phyloP scores from a whole-genome alignment of 257 asterid species.

The Primulina tabacum region DNA sequence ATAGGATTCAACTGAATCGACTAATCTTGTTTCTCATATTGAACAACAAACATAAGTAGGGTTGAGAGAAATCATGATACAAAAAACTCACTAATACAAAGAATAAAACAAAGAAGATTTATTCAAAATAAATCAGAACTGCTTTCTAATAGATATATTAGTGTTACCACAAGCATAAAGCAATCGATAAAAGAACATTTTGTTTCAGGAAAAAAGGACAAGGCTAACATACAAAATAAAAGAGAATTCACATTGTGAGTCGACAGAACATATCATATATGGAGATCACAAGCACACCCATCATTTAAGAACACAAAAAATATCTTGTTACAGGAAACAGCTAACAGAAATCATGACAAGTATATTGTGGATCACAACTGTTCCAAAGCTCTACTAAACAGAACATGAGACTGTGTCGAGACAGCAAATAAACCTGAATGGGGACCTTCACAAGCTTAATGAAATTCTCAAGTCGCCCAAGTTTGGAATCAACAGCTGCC shows the following conservation, averaged over 20 bases:
- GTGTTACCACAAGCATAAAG: not conserved
- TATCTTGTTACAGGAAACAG: not conserved
- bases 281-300: not conserved
- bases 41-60: not conserved
- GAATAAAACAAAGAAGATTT: too few species aligned
- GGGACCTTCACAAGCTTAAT: constrained; percentile 79
- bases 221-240: not conserved
- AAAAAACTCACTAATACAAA: not conserved
- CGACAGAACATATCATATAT: not conserved
- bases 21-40: not conserved
- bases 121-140: too few species aligned
- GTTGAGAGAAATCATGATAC: not conserved
- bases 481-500: constrained; percentile 88
- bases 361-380: not conserved
- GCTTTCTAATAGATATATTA: not conserved
- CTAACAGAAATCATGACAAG: not conserved
- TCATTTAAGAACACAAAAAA: too few species aligned
- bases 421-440: constrained; percentile 64
- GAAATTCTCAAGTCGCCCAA: constrained; percentile 82
- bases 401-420: constrained; percentile 8
- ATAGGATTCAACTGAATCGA: too few species aligned
- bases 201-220: not conserved
- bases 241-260: not conserved
- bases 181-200: not conserved
- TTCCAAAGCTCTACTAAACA: not conserved